Base-by-base conservation (phyloP, 305 asterid genomes). In the Fraxinus platypoda region DNA sequence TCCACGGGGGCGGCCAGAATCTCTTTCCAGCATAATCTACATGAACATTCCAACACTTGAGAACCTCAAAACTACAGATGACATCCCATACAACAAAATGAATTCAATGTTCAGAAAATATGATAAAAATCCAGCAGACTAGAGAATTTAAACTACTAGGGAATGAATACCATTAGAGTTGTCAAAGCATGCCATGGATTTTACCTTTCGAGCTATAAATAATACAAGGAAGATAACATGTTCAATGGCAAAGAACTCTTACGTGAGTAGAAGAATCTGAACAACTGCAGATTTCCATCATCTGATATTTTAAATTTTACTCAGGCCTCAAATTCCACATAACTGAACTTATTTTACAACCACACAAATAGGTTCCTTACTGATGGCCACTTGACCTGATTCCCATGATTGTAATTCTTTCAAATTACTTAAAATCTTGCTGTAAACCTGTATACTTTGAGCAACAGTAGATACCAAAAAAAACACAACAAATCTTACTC, bases 1-100 rank as follows among this genome's bases (percentile, higher is more conserved):
- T 80, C 98, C 98, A 76, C 99, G 97, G 70, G 99, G 99, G 74
- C 97, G 97, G 23, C 98, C 98, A 21, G 98, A 91, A 54, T 93
- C 98, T 88, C 97, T 91, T 88, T 97, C 99, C 85, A 92, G 87
- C 98, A 95, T 93, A 72, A 95, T 87, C 99, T 97, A 82, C 84
- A 82, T 1, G 49, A 86, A 52, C 31, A 64, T 59, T 52, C 1
- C n/a, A 43, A 80, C 43, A 75, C 71, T 62, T 83, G 43, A 89
- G 89, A 59, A 34, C 30, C 33, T 75, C 80, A n/a, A 80, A 68
- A 57, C 46, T 31, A 66, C 43, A 17, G 73, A 79, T 12, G 41
- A 77, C 9, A 37, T 33, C 8, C 66, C 80, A 57, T 3, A 5
- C 11, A 54, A 82, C n/a, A 75, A 46, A 7, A 28, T 4, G 15